phyloP scores from a whole-genome alignment of 495 filamentous ascomycete species.

The Amniculicola lignicola region DNA sequence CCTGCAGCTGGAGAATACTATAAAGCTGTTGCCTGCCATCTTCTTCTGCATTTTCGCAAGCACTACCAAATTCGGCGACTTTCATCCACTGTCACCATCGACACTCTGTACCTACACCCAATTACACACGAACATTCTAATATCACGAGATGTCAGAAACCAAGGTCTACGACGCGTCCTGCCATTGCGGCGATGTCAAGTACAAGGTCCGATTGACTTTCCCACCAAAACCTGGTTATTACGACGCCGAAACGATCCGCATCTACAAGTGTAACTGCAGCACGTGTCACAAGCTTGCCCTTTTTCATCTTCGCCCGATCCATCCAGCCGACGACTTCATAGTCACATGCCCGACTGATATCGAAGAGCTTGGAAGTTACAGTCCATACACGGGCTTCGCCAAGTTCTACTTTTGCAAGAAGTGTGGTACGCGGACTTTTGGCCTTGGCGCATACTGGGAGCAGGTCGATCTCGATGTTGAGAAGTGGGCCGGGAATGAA shows the following conservation, averaged over 20 bases:
- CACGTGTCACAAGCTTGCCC: slow-evolving; percentile 32
- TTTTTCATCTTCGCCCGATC: slow-evolving; percentile 31
- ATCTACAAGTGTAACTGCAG: slow-evolving; percentile 38
- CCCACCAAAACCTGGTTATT: slow-evolving; percentile 7
- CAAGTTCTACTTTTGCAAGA: slow-evolving; percentile 31
- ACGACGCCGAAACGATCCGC: slow-evolving; percentile 9
- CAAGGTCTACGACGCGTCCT: slow-evolving; percentile 27
- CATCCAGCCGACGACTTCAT: slow-evolving; percentile 30
- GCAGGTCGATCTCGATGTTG: slow-evolving; percentile 26
- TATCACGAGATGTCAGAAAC: slow-evolving; percentile 7
- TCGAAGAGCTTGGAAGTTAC: slow-evolving; percentile 25
- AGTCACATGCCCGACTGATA: slow-evolving; percentile 20
- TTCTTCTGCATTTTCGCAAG: no score
- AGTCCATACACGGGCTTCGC: slow-evolving; percentile 1
- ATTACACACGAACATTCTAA: not conserved
- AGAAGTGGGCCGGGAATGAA: slow-evolving; percentile 23
- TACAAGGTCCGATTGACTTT: slow-evolving; percentile 31
- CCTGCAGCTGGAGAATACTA: no score
- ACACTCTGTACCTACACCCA: not conserved
- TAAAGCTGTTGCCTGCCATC: slow-evolving; percentile 9
- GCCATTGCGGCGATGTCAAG: slow-evolving; percentile 31
- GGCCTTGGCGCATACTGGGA: slow-evolving; percentile 16
- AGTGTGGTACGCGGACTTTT: slow-evolving; percentile 28
- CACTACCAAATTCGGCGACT: no score
- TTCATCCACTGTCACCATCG: no score